phyloP scores from a whole-genome alignment of 2,329 filamentous ascomycete genomes.

The Trichoderma hamatum region DNA sequence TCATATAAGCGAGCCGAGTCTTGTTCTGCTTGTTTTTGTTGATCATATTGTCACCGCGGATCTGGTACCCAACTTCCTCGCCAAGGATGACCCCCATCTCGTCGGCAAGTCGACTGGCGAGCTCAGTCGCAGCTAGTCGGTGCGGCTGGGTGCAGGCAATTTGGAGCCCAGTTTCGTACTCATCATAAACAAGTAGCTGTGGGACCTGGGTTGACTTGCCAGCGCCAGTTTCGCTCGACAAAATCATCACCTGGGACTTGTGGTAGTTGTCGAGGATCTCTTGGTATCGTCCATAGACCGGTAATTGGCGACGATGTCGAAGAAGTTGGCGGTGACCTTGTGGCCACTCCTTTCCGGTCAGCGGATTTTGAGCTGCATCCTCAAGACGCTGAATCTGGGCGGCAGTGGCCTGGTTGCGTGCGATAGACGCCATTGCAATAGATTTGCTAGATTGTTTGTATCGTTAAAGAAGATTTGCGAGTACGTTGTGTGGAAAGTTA shows the following conservation, averaged over 20 bases:
- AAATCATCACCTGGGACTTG: constrained; percentile 28
- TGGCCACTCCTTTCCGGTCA: neutral
- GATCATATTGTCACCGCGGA: neutral
- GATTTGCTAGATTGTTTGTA: no score
- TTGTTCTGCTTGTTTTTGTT: neutral
- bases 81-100: neutral
- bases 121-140: neutral
- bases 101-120: neutral
- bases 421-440: neutral
- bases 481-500: no score
- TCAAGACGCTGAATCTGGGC: neutral
- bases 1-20: neutral
- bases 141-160: constrained; percentile 89
- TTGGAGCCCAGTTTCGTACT: constrained; percentile 59
- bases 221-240: constrained; percentile 28
- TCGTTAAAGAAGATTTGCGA: no score
- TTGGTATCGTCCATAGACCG: neutral
- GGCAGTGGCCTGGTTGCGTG: neutral
- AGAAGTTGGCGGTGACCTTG: neutral
- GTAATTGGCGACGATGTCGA: neutral
- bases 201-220: constrained; percentile 32
- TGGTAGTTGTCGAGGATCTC: constrained; percentile 22
- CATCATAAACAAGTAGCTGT: constrained; percentile 27
- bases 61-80: neutral
- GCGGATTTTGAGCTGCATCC: neutral